Conservation (phyloP, 2,329 filamentous ascomycete species). For the Trichoderma lentiforme region DNA sequence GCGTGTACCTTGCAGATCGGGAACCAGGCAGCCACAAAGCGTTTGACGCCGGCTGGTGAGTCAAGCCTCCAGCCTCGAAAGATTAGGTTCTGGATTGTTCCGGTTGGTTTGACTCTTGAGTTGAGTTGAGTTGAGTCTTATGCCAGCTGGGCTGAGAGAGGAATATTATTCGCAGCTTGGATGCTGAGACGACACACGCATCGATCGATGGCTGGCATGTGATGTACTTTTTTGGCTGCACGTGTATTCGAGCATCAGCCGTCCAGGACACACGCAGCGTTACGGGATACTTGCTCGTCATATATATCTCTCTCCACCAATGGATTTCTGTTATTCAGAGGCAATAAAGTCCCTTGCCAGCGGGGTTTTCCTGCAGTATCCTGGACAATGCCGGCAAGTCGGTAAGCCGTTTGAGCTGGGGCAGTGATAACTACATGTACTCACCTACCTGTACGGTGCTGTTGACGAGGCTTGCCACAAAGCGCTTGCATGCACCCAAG, state of each 20-base stretch:
- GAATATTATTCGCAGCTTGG: neutral
- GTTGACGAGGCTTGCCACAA: neutral
- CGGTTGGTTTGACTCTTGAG: neutral
- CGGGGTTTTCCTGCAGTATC: neutral
- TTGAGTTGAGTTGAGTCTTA: neutral
- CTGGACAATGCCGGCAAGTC: neutral
- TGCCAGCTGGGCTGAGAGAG: neutral
- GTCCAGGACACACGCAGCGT: neutral
- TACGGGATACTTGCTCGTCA: neutral
- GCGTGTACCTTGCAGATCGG: conserved; percentile 5
- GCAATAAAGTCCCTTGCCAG: neutral
- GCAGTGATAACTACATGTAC: neutral
- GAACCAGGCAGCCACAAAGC: conserved; percentile 5
- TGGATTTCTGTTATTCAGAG: neutral
- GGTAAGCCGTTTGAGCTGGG: neutral
- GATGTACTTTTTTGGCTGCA: neutral
- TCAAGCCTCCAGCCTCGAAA: neutral
- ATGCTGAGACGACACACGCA: neutral
- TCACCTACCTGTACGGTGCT: neutral
- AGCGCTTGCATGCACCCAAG: neutral
- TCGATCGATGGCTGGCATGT: neutral
- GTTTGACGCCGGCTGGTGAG: neutral
- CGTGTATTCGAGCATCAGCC: neutral
- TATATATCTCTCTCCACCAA: neutral
- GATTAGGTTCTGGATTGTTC: neutral